A percentile compares a stretch with the other conserved stretches of the same genome.
Conservation (phyloP, 1,284 basidiomycete genomes). For the Ceratobasidium sp. region DNA sequence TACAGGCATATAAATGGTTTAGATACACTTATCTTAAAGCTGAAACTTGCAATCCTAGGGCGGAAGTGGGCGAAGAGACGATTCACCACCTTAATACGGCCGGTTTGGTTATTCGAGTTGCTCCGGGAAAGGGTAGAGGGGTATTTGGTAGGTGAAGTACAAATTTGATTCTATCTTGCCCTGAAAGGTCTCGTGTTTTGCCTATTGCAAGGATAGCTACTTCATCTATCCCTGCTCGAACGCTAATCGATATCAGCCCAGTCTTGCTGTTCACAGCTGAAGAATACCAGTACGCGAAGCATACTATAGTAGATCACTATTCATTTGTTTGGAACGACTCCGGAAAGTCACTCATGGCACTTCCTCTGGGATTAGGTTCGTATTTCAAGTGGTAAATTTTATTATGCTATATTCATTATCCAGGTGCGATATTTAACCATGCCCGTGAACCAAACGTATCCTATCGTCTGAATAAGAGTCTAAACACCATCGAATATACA, state of each 20-base stretch:
- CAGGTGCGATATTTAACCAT: slow-evolving; percentile 85
- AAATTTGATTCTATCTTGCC: not conserved
- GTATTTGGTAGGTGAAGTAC: slow-evolving; percentile 61
- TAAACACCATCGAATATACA: slow-evolving; percentile 71
- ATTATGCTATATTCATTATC: slow-evolving; percentile 7
- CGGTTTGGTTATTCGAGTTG: slow-evolving; percentile 50
- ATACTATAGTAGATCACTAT: slow-evolving; percentile 83
- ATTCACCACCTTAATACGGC: slow-evolving; percentile 50
- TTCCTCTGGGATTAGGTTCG: slow-evolving; percentile 85
- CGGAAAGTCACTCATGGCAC: slow-evolving; percentile 67
- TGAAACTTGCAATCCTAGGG: not conserved
- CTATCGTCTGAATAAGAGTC: slow-evolving; percentile 57
- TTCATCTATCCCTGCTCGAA: slow-evolving; percentile 63
- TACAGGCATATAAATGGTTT: too few species aligned
- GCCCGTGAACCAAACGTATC: slow-evolving; percentile 73
- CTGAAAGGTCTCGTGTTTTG: slow-evolving; percentile 18
- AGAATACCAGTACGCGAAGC: slow-evolving; percentile 73
- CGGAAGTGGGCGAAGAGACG: not conserved
- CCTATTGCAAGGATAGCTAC: slow-evolving; percentile 55
- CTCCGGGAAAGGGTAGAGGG: slow-evolving; percentile 63
- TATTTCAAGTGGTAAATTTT: not conserved
- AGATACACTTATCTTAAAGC: too few species aligned
- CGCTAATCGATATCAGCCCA: slow-evolving; percentile 82
- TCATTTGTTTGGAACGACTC: slow-evolving; percentile 84
- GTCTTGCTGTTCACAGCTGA: slow-evolving; percentile 77